Conservation (phyloP, 2,329 filamentous ascomycete species). For the Dryadomyces sulphureus region DNA sequence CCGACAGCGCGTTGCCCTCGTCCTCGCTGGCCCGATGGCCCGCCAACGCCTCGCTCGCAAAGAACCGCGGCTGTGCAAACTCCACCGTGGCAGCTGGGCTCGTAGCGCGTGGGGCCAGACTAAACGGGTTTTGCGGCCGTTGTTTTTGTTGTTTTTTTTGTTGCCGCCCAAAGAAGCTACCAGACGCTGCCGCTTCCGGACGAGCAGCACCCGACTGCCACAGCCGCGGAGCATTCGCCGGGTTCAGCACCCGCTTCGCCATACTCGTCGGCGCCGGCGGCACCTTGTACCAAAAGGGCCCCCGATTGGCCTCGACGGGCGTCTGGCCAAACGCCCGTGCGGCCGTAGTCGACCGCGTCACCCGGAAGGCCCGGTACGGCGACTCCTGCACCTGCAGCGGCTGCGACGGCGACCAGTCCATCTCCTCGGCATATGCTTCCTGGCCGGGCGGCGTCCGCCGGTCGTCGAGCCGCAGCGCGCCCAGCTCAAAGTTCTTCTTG, state of each 20-base stretch:
- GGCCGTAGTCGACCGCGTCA: slow-evolving; percentile 10
- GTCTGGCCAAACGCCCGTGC: slow-evolving; percentile 29
- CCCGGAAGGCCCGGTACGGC: slow-evolving; percentile 39
- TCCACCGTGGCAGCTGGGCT: slow-evolving; percentile 1
- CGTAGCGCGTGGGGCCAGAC: background rate
- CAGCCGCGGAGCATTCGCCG: slow-evolving; percentile 39
- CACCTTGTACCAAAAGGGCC: slow-evolving; percentile 55
- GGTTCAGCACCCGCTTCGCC: slow-evolving; percentile 46
- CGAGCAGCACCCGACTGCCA: slow-evolving; percentile 15
- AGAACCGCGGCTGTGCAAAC: slow-evolving; percentile 41
- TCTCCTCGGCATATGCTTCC: slow-evolving; percentile 34
- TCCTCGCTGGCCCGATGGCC: slow-evolving; percentile 11
- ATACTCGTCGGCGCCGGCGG: slow-evolving; percentile 55
- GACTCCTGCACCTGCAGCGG: slow-evolving; percentile 20
- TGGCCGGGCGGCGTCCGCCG: slow-evolving; percentile 7
- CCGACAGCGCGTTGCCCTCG: slow-evolving; percentile 27
- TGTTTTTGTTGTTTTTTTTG: background rate
- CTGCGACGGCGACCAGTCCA: slow-evolving; percentile 60
- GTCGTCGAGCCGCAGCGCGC: background rate
- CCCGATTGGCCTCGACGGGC: slow-evolving; percentile 26
- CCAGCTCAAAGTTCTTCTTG: slow-evolving; percentile 5
- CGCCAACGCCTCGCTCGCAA: slow-evolving; percentile 27
- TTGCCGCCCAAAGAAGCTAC: background rate
- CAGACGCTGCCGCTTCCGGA: background rate
- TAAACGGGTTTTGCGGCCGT: background rate